Evolutionary conservation across 1,139 yeast genomes (phyloP).

Genomic region (Magnusiomyces paraingens): DNA sequence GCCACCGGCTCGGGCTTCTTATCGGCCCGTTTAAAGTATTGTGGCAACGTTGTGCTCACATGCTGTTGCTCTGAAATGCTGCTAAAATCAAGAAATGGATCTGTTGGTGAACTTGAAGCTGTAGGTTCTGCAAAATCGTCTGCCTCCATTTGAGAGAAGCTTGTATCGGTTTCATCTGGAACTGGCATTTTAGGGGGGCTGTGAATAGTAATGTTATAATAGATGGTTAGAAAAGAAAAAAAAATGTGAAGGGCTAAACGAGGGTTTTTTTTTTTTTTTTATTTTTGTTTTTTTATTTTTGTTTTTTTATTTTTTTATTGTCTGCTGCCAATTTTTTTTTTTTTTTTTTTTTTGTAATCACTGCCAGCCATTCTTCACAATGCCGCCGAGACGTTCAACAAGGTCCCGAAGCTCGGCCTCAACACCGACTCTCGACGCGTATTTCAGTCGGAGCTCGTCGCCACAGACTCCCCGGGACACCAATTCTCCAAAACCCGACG

Average conservation of each 20-base stretch:
- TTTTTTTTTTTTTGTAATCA: background rate
- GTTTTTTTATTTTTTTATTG: slow-evolving; percentile 1
- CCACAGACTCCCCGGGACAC: no score
- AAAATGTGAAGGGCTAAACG: background rate
- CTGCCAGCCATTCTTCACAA: no score
- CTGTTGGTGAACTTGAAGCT: slow-evolving; percentile 1
- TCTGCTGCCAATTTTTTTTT: no score
- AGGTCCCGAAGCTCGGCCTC: no score
- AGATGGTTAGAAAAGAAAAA: background rate
- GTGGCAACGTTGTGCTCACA: slow-evolving; percentile 10
- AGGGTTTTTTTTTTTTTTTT: background rate
- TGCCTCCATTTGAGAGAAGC: slow-evolving; percentile 1
- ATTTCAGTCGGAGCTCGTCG: no score
- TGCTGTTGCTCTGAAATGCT: slow-evolving; percentile 11
- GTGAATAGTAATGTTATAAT: background rate
- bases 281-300: background rate
- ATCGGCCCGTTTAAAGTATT: slow-evolving; percentile 7
- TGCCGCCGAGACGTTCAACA: no score
- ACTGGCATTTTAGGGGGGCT: background rate
- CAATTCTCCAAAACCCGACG: no score
- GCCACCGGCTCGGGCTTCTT: background rate
- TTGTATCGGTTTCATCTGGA: background rate
- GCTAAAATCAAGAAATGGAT: slow-evolving; percentile 12
- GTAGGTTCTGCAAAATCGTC: background rate
- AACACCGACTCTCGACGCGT: no score